Percentiles rank a stretch among this genome's conserved stretches.
phyloP scores from a whole-genome alignment of 75 land plant species.

The Picea glauca region DNA sequence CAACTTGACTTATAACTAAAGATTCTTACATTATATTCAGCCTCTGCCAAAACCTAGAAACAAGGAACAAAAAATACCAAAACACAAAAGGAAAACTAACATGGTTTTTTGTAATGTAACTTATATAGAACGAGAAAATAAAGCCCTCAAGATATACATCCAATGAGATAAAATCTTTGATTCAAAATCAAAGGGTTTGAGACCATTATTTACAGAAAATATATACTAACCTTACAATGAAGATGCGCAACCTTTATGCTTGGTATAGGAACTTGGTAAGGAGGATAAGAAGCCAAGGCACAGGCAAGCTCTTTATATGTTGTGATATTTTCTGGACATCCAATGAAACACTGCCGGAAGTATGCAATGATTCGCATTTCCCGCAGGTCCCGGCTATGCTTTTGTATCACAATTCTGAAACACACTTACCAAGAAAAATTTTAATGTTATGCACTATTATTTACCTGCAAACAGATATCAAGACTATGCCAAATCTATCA shows the following conservation, averaged over 20 bases:
- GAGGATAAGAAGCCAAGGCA: slow-evolving; percentile 61
- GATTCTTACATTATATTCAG: background rate
- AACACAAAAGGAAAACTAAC: background rate
- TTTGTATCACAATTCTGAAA: slow-evolving; percentile 38
- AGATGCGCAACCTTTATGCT: slow-evolving; percentile 66
- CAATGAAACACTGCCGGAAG: slow-evolving; percentile 62
- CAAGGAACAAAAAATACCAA: background rate
- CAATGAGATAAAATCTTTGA: background rate
- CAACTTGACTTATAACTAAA: background rate
- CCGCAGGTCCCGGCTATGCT: slow-evolving; percentile 46
- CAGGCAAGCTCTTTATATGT: slow-evolving; percentile 70
- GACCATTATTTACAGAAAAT: background rate
- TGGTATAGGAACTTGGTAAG: slow-evolving; percentile 60
- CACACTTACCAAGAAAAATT: background rate
- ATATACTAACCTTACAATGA: slow-evolving; percentile 53
- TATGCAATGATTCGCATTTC: slow-evolving; percentile 65
- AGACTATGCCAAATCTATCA: background rate
- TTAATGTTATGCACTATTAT: background rate
- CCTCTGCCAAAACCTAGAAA: background rate
- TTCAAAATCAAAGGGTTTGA: background rate
- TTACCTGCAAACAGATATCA: background rate
- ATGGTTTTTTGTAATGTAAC: background rate
- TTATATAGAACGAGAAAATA: background rate
- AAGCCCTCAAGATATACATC: background rate
- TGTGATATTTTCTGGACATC: slow-evolving; percentile 30